A percentile compares a stretch with the other conserved stretches of the same genome.
phyloP scores from a whole-genome alignment of 257 asterid genomes.

The Penstemon newberryi region DNA sequence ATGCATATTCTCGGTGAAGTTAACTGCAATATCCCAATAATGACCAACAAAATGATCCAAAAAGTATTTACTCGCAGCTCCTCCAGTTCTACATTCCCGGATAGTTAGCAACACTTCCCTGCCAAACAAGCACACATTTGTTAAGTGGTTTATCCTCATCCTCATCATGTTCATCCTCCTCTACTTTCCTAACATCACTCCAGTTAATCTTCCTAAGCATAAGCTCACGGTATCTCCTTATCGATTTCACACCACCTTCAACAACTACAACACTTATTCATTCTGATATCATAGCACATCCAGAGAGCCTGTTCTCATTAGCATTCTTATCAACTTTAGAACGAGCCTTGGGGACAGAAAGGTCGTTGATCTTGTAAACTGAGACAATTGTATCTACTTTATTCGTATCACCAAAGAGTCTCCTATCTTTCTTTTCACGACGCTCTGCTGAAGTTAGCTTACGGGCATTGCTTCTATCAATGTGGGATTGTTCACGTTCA shows the following conservation, averaged over 20 bases:
- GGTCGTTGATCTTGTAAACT: slow-evolving; percentile 71
- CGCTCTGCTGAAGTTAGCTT: slow-evolving; percentile 95
- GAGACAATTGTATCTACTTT: slow-evolving; percentile 66
- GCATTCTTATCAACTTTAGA: slow-evolving; percentile 91
- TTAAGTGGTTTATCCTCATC: slow-evolving; percentile 60
- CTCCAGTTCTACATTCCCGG: slow-evolving; percentile 80
- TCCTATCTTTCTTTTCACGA: slow-evolving; percentile 92
- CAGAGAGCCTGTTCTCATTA: slow-evolving; percentile 74
- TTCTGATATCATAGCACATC: slow-evolving; percentile 80
- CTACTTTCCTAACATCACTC: slow-evolving; percentile 63
- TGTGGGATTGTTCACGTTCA: slow-evolving; percentile 96
- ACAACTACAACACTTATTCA: slow-evolving; percentile 77
- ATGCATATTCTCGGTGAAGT: slow-evolving; percentile 56
- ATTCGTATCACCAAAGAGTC: slow-evolving; percentile 65
- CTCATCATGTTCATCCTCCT: slow-evolving; percentile 49
- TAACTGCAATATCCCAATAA: slow-evolving; percentile 86
- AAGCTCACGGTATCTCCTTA: slow-evolving; percentile 85
- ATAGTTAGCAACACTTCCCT: slow-evolving; percentile 76
- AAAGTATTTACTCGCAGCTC: slow-evolving; percentile 75
- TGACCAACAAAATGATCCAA: slow-evolving; percentile 77
- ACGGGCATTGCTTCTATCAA: slow-evolving; percentile 82
- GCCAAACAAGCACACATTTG: slow-evolving; percentile 89
- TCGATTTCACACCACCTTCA: slow-evolving; percentile 83
- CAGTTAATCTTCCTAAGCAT: slow-evolving; percentile 88
- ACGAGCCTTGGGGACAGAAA: slow-evolving; percentile 88